Evolutionary conservation across 2,329 filamentous ascomycete species (phyloP).

Genomic region (Bipolaris cookei): DNA sequence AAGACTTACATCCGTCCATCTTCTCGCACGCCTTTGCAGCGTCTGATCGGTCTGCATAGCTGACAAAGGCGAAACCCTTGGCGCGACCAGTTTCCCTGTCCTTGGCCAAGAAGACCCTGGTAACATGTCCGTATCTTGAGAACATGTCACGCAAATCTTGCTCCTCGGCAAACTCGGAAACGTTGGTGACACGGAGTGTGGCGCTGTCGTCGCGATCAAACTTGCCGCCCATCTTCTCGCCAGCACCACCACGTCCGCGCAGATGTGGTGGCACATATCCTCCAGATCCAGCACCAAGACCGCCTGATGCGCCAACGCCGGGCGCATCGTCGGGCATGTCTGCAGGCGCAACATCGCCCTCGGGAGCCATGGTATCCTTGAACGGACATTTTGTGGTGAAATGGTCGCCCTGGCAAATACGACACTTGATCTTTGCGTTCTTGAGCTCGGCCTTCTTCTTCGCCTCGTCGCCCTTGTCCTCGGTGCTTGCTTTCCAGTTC

Average conservation of each 20-base stretch:
- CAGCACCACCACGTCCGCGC: conserved; percentile 74
- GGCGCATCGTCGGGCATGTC: conserved; percentile 56
- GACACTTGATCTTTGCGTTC: conserved; percentile 99
- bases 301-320: conserved; percentile 54
- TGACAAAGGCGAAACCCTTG: conserved; percentile 99
- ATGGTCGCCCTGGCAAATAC: conserved; percentile 98
- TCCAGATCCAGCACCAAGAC: conserved; percentile 70
- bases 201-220: conserved; percentile 97
- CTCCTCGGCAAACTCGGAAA: conserved; percentile 97
- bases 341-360: conserved; percentile 59
- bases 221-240: conserved; percentile 91
- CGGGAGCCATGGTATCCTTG: conserved; percentile 98
- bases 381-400: conserved; percentile 99
- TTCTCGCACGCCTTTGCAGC: conserved; percentile 93
- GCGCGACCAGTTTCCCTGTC: conserved; percentile 94
- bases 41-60: conserved; percentile 87
- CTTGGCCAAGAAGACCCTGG: conserved; percentile 96
- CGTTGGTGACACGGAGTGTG: conserved; percentile 96
- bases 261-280: conserved; percentile 95
- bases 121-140: conserved; percentile 95
- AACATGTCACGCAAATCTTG: conserved; percentile 96
- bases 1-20: conserved; percentile 84
- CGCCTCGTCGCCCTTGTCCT: conserved; percentile 77
- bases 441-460: conserved; percentile 74
- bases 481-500: conserved; percentile 91